Conservation (phyloP, 768 basidiomycete species). For the Heimioporus sp. region DNA sequence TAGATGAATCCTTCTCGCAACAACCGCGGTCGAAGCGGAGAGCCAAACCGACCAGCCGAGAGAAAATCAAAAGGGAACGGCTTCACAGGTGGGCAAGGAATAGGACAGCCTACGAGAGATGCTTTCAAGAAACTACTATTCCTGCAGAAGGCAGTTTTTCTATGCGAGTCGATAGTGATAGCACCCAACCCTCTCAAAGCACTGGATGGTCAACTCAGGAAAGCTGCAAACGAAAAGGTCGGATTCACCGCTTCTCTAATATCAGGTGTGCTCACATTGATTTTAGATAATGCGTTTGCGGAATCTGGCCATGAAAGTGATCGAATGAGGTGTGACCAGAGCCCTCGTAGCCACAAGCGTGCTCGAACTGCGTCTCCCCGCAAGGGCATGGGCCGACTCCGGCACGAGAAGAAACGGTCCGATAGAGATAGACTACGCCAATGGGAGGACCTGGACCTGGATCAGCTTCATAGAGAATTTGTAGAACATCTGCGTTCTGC, state of each 20-base stretch:
- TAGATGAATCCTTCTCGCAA: constrained; percentile 33
- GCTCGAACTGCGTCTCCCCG: constrained; percentile 46
- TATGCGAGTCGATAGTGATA: constrained; percentile 28
- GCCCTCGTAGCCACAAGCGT: constrained; percentile 39
- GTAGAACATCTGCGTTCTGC: constrained; percentile 35
- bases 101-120: constrained; percentile 23
- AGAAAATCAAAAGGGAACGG: constrained; percentile 30
- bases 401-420: constrained; percentile 42
- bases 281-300: constrained; percentile 8
- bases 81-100: constrained; percentile 27
- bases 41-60: constrained; percentile 27
- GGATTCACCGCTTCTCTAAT: not conserved
- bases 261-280: constrained; percentile 1
- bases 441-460: constrained; percentile 37
- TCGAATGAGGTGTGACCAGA: constrained; percentile 29
- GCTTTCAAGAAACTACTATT: constrained; percentile 31
- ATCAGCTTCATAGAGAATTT: constrained; percentile 39
- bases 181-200: constrained; percentile 12
- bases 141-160: constrained; percentile 27
- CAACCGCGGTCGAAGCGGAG: constrained; percentile 12
- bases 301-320: constrained; percentile 33
- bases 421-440: constrained; percentile 40
- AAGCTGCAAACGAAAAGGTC: constrained; percentile 50
- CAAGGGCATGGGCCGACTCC: constrained; percentile 35
- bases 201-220: constrained; percentile 27